Evolutionary conservation across 129 eudicot genomes (phyloP).

Genomic region (Smallanthus sonchifolius): DNA sequence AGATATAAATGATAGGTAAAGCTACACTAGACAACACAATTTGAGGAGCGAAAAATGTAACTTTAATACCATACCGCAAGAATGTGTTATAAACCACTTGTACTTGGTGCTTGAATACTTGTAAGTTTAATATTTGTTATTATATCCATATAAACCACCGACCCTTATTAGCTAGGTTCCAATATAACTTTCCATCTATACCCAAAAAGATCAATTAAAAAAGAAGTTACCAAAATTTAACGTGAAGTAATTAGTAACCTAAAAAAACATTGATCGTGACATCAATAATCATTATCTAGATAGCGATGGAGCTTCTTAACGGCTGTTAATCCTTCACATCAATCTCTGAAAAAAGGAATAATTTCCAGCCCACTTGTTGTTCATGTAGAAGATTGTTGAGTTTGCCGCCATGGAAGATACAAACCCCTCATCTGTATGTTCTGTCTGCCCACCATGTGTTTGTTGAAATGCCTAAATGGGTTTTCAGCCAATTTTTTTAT

Average conservation of each 20-base stretch:
- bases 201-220: not conserved
- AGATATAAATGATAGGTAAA: too few relatives aligned
- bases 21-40: too few relatives aligned
- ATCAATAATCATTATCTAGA: conserved; percentile 18
- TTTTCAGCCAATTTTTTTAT: not conserved
- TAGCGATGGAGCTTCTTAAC: conserved; percentile 11
- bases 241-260: too few relatives aligned
- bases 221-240: too few relatives aligned
- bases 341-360: not conserved
- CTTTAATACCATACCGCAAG: too few relatives aligned
- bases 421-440: conserved; percentile 29
- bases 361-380: conserved; percentile 14
- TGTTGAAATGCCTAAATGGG: conserved; percentile 1
- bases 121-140: too few relatives aligned
- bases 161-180: too few relatives aligned
- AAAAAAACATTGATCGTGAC: conserved; percentile 11
- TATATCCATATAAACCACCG: too few relatives aligned
- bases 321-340: conserved; percentile 31
- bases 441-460: conserved; percentile 7
- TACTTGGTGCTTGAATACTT: too few relatives aligned
- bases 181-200: conserved; percentile 22
- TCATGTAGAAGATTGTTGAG: conserved; percentile 33
- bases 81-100: too few relatives aligned
- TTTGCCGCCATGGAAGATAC: conserved; percentile 30
- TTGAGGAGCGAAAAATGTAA: too few relatives aligned